Evolutionary conservation across 805 yeast genomes (phyloP).

Genomic region (Candida krabiensis): DNA sequence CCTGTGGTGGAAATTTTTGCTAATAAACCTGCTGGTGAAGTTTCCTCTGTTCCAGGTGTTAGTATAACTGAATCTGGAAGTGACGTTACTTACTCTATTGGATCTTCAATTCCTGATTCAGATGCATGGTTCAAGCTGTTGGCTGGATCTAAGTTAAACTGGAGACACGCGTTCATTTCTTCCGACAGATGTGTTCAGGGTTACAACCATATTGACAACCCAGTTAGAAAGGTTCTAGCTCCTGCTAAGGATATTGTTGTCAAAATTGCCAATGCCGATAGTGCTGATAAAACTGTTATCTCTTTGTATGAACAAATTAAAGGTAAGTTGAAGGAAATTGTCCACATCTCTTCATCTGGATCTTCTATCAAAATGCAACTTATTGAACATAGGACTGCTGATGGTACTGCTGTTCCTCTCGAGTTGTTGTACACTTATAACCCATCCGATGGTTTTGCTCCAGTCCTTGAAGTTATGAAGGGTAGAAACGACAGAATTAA

Average conservation of each 20-base stretch:
- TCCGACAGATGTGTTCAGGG: slow-evolving; percentile 85
- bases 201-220: slow-evolving; percentile 72
- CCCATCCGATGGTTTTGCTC: slow-evolving; percentile 92
- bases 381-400: slow-evolving; percentile 87
- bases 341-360: slow-evolving; percentile 54
- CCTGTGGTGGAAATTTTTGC: slow-evolving; percentile 92
- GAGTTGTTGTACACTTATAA: slow-evolving; percentile 76
- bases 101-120: slow-evolving; percentile 32
- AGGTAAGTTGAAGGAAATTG: slow-evolving; percentile 68
- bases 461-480: slow-evolving; percentile 85
- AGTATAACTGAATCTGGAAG: slow-evolving; percentile 30
- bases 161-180: slow-evolving; percentile 91
- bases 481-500: slow-evolving; percentile 92
- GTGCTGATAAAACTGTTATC: slow-evolving; percentile 56
- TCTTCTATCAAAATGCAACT: slow-evolving; percentile 65
- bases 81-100: slow-evolving; percentile 40
- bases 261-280: slow-evolving; percentile 55
- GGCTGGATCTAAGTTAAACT: slow-evolving; percentile 75
- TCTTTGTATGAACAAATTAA: slow-evolving; percentile 69
- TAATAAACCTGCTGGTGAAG: slow-evolving; percentile 50
- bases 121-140: slow-evolving; percentile 74
- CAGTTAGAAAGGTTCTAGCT: slow-evolving; percentile 75
- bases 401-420: slow-evolving; percentile 69
- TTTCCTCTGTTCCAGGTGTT: slow-evolving; percentile 40
- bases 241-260: slow-evolving; percentile 64